phyloP scores from a whole-genome alignment of 345 rosid species.

The Bretschneidera sinensis region DNA sequence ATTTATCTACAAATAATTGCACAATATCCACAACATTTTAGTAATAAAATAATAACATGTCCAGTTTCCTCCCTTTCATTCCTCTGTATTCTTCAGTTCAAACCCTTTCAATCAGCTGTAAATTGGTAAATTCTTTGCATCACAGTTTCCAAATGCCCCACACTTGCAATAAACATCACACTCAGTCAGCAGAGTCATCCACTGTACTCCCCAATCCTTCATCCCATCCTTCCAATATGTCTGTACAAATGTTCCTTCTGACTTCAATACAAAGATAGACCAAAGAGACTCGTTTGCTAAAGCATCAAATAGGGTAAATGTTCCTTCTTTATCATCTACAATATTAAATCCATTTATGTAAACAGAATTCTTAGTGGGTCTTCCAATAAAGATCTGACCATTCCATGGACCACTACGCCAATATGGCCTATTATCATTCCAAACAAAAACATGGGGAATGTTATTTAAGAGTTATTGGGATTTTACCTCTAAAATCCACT shows the following conservation, averaged over 20 bases:
- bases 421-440: constrained; percentile 26
- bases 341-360: constrained; percentile 11
- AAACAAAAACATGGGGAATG: constrained; percentile 19
- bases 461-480: too few species aligned
- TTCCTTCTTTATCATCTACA: constrained; percentile 8
- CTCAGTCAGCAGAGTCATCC: neutral
- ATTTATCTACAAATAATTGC: too few species aligned
- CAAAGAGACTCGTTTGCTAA: neutral
- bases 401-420: too few species aligned
- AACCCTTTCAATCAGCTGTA: constrained; percentile 40
- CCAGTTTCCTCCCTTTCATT: constrained; percentile 29
- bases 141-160: too few species aligned
- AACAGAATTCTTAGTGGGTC: constrained; percentile 2
- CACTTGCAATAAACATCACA: constrained; percentile 37
- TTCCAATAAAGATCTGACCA: too few species aligned
- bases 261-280: too few species aligned
- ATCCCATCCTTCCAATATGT: too few species aligned
- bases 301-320: neutral
- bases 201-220: neutral
- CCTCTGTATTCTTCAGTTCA: constrained; percentile 22
- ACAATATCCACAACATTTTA: too few species aligned
- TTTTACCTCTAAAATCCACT: too few species aligned
- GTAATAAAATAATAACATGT: too few species aligned
- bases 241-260: too few species aligned
- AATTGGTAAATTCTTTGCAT: constrained; percentile 10